Evolutionary conservation across 305 asterid species (phyloP).

Genomic region (Lippia alba): DNA sequence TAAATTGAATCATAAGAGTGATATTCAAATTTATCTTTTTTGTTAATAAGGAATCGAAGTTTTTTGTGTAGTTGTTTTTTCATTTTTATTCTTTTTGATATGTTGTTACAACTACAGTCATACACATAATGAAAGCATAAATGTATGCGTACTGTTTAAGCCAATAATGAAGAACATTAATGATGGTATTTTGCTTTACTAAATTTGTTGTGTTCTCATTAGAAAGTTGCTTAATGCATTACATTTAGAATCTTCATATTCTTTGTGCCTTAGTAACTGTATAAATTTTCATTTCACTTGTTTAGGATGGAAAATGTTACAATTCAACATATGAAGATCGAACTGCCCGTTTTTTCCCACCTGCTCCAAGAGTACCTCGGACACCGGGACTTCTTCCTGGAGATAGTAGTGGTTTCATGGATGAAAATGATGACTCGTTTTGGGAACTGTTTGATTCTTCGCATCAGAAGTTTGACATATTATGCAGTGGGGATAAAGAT

Average conservation of each 20-base stretch:
- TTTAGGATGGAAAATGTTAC: conserved; percentile 60
- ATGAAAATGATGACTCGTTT: conserved; percentile 77
- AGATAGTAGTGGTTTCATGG: conserved; percentile 77
- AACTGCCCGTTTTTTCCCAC: conserved; percentile 92
- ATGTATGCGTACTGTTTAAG: neutral
- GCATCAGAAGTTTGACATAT: conserved; percentile 74
- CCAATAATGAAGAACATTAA: neutral
- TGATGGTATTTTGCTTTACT: neutral
- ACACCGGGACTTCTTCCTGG: conserved; percentile 90
- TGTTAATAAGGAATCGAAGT: neutral
- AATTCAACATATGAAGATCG: conserved; percentile 75
- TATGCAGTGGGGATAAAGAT: conserved; percentile 93
- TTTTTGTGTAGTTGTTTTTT: no score
- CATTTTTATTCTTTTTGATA: neutral
- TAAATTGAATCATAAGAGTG: conserved; percentile 3
- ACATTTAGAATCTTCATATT: conserved; percentile 18
- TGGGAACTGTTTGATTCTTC: conserved; percentile 89
- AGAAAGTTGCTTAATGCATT: conserved; percentile 10
- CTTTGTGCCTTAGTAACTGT: conserved; percentile 29
- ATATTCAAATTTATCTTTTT: conserved; percentile 1
- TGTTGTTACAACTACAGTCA: neutral
- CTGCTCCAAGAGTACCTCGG: conserved; percentile 87
- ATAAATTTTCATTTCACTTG: conserved; percentile 24
- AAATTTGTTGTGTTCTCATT: conserved; percentile 24
- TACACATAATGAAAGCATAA: conserved; percentile 11